These are phyloP conservation scores for Cynanchum wilfordii DNA, from an alignment of 257 asterid species.

Conservation along the genomic window DNA sequence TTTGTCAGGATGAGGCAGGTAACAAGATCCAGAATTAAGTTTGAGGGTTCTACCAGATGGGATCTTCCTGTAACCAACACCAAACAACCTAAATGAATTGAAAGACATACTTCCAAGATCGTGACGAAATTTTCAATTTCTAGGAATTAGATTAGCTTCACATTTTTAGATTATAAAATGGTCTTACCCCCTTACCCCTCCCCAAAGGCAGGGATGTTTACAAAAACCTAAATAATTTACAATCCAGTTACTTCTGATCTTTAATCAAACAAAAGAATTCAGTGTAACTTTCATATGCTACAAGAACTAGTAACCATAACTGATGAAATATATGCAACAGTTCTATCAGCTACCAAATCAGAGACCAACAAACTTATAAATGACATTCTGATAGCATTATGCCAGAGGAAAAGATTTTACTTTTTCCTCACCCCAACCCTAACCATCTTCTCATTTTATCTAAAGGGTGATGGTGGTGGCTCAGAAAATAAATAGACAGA, in stretches of 20 bases:
- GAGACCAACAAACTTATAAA: not conserved
- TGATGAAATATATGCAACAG: not conserved
- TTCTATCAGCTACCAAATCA: conserved; percentile 1
- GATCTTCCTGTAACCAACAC: conserved; percentile 45
- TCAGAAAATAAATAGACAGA: not conserved
- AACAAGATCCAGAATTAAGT: conserved; percentile 86
- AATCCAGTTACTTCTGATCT: not conserved
- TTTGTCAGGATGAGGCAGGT: conserved; percentile 94
- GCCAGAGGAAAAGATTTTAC: not conserved
- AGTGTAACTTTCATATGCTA: not conserved
- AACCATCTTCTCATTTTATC: not conserved
- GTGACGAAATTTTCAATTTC: not conserved
- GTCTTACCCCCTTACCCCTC: not conserved
- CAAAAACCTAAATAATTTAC: not conserved
- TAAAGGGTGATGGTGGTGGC: not conserved
- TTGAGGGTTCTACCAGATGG: conserved; percentile 46
- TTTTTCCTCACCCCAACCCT: not conserved
- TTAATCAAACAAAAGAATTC: not conserved
- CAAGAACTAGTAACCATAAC: not conserved
- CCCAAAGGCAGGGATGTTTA: not conserved
- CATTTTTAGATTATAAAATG: not conserved
- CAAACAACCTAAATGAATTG: conserved; percentile 7
- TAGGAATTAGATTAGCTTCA: not conserved
- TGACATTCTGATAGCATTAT: not conserved
- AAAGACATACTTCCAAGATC: not conserved